Conservation (phyloP, 2,329 filamentous ascomycete species). For the Gyromitra esculenta region DNA sequence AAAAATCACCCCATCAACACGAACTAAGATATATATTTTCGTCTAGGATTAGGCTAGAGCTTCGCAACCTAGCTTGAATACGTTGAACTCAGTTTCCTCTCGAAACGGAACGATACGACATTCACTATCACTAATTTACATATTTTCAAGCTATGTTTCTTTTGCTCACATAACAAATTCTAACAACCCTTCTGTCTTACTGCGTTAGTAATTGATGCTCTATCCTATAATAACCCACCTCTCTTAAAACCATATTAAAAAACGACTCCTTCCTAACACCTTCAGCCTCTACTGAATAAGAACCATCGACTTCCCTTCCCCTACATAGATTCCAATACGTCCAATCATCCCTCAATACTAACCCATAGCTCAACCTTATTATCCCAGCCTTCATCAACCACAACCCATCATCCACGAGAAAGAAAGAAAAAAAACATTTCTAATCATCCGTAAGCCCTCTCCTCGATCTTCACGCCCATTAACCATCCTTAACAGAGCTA, state of each 20-base stretch:
- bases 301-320: slow-evolving; percentile 31
- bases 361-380: slow-evolving; percentile 66
- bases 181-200: too few species aligned
- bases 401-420: slow-evolving; percentile 70
- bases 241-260: too few species aligned
- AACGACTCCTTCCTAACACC: not conserved
- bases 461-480: slow-evolving; percentile 84
- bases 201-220: too few species aligned
- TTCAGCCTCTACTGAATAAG: slow-evolving; percentile 19
- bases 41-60: not conserved
- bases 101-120: too few species aligned
- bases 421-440: slow-evolving; percentile 35
- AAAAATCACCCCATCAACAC: not conserved
- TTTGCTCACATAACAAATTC: too few species aligned
- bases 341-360: slow-evolving; percentile 41
- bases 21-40: not conserved
- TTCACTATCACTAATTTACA: too few species aligned
- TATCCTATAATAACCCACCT: slow-evolving; percentile 23
- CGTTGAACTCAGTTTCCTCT: too few species aligned
- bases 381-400: slow-evolving; percentile 73
- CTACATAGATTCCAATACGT: slow-evolving; percentile 11
- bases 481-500: slow-evolving; percentile 69
- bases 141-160: too few species aligned
- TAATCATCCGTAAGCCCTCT: slow-evolving; percentile 81
- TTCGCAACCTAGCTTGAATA: not conserved